Evolutionary conservation across 306 rosid genomes (phyloP), one percentile per base, ranked within the genome.

Genomic region (Rosa persica): DNA sequence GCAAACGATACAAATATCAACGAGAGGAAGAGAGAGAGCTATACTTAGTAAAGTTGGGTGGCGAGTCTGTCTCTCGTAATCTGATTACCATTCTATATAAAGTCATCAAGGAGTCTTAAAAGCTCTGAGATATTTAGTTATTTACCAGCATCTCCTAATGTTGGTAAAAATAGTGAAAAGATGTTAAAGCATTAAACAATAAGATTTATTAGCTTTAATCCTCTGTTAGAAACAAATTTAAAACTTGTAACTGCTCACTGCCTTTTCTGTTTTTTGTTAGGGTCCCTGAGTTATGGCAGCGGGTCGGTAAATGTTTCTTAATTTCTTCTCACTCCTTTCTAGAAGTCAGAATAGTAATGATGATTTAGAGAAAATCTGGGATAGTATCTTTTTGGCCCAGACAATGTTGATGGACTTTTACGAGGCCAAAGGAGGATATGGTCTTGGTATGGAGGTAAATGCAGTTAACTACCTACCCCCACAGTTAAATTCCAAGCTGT

Each of bases 201-300:
- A 54, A 57, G 67, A 72, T 38, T 66, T 71, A 83, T 79, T 72
- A 38, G 68, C 66, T 70, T 80, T 80, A 40, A 80, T 73, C 72
- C 23, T 77, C 27, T 67, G 76, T 72, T 40, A 34, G 38, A 20
- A 38, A 49, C 62, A 60, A 70, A 80, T 73, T 77, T 27, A 13
- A 79, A 52, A 49, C 2, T 12, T 44, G 70, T 62, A 79, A 83
- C 77, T n/a, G 70, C 40, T 43, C 40, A 6, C 4, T 23, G 12
- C 52, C 7, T 66, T 66, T 40, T 17, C 12, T 55, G 67, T 19
- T 48, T 42, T 15, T 15, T 70, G 43, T 39, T 42, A 5, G 44
- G 7, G 7, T 75, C 69, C 36, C 36, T 30, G 36, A 30, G 16
- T 49, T 39, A 1, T 20, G 74, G 43, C 16, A 19, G 72, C 34